phyloP scores from a whole-genome alignment of 345 rosid genomes.

The Stellera chamaejasme region DNA sequence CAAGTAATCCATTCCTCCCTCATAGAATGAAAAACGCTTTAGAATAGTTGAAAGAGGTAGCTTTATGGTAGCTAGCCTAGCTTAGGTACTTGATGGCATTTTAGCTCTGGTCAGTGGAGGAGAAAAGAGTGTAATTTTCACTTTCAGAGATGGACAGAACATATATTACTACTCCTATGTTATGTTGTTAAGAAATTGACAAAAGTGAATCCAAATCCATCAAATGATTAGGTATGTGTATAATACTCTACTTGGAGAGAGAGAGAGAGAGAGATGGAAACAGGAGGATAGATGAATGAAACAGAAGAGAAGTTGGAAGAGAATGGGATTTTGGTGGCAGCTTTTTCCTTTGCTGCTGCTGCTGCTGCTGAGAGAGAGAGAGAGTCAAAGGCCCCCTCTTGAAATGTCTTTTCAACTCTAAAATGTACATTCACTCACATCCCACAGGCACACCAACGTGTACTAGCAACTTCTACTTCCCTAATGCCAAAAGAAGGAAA shows the following conservation, averaged over 20 bases:
- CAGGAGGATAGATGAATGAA: background rate
- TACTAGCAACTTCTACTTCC: too few species aligned
- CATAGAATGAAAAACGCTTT: too few species aligned
- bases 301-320: background rate
- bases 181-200: constrained; percentile 18
- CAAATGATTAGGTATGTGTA: constrained; percentile 30
- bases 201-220: constrained; percentile 10
- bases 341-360: constrained; percentile 14
- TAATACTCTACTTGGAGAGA: too few species aligned
- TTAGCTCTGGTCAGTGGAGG: constrained; percentile 2
- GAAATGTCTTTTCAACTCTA: constrained; percentile 36
- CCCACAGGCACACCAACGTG: too few species aligned
- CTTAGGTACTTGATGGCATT: constrained; percentile 12
- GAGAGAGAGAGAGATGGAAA: constrained; percentile 2
- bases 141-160: constrained; percentile 19
- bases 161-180: constrained; percentile 10
- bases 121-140: background rate
- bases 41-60: too few species aligned
- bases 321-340: constrained; percentile 30
- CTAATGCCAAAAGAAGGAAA: too few species aligned
- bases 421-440: constrained; percentile 21
- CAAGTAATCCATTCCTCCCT: too few species aligned
- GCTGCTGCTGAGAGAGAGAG: constrained; percentile 1
- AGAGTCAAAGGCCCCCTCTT: constrained; percentile 9
- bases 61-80: background rate